phyloP scores from a whole-genome alignment of 768 basidiomycete species.

The Lyophyllum atratum region DNA sequence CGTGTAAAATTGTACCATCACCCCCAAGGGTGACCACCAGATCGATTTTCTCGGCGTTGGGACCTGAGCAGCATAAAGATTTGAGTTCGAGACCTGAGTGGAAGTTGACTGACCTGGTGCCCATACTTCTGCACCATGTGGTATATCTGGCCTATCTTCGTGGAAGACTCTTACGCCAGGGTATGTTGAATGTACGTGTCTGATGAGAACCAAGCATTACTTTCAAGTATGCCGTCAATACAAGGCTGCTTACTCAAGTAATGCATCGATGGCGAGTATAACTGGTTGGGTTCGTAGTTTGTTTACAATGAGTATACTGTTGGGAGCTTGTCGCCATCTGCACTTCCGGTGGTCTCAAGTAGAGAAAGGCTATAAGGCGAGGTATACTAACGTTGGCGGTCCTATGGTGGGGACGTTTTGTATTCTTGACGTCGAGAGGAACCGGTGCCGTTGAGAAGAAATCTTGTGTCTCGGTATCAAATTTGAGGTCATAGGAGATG shows the following conservation, averaged over 20 bases:
- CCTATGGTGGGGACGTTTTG: slow-evolving; percentile 1
- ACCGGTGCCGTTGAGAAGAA: background rate
- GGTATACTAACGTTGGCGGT: slow-evolving; percentile 16
- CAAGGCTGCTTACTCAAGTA: slow-evolving; percentile 56
- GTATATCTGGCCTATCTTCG: slow-evolving; percentile 67
- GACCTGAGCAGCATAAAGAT: slow-evolving; percentile 31
- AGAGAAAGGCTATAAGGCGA: background rate
- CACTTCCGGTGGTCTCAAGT: slow-evolving; percentile 34
- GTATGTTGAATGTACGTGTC: slow-evolving; percentile 59
- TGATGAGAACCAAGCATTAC: too few species aligned
- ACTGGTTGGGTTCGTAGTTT: slow-evolving; percentile 80
- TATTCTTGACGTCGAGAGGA: slow-evolving; percentile 11
- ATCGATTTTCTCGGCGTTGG: slow-evolving; percentile 66
- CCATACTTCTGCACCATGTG: slow-evolving; percentile 67
- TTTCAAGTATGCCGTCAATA: background rate
- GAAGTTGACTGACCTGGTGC: slow-evolving; percentile 46
- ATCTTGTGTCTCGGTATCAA: background rate
- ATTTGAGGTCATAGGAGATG: background rate
- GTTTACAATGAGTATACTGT: slow-evolving; percentile 76
- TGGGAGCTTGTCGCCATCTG: slow-evolving; percentile 48
- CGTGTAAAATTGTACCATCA: slow-evolving; percentile 93
- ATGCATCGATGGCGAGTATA: slow-evolving; percentile 71
- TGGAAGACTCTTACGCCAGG: slow-evolving; percentile 65
- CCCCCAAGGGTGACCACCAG: slow-evolving; percentile 91
- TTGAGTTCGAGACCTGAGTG: background rate